Evolutionary conservation across 1,284 basidiomycete species (phyloP).

Genomic region (Trametes pubescens): DNA sequence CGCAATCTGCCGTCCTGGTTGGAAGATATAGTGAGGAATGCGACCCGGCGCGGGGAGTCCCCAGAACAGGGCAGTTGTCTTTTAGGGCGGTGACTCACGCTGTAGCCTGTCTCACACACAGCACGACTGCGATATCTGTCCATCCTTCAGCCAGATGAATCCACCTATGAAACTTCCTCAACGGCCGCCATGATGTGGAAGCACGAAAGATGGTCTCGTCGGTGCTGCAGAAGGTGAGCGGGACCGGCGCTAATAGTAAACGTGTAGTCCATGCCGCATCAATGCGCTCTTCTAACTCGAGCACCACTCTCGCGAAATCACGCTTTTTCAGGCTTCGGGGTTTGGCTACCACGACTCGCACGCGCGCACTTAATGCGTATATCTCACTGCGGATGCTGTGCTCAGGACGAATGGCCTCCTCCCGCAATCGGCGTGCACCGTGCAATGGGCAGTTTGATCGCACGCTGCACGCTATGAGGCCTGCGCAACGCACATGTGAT

Average conservation of each 20-base stretch:
- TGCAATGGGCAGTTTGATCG: slow-evolving; percentile 8
- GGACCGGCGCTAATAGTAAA: not conserved
- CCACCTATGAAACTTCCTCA: not conserved
- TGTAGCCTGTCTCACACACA: too few relatives aligned
- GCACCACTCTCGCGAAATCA: not conserved
- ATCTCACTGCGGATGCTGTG: not conserved
- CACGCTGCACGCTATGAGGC: not conserved
- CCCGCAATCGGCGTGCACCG: not conserved
- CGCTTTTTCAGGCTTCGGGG: not conserved
- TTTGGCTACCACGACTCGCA: not conserved
- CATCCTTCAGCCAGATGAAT: not conserved
- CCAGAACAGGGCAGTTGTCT: too few relatives aligned
- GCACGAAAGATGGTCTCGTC: not conserved
- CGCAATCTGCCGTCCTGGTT: too few relatives aligned
- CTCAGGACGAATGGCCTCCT: not conserved
- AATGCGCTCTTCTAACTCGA: not conserved
- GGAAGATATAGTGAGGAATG: too few relatives aligned
- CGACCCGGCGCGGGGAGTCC: too few relatives aligned
- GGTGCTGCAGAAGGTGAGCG: not conserved
- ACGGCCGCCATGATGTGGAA: not conserved
- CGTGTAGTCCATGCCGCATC: not conserved
- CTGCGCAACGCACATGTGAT: slow-evolving; percentile 7
- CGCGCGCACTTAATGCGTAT: not conserved
- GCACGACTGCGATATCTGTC: too few relatives aligned
- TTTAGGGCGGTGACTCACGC: too few relatives aligned